Evolutionary conservation across 2,329 filamentous ascomycete genomes (phyloP), one percentile per base, ranked within the genome.

Genomic region (Trichoderma sp.): DNA sequence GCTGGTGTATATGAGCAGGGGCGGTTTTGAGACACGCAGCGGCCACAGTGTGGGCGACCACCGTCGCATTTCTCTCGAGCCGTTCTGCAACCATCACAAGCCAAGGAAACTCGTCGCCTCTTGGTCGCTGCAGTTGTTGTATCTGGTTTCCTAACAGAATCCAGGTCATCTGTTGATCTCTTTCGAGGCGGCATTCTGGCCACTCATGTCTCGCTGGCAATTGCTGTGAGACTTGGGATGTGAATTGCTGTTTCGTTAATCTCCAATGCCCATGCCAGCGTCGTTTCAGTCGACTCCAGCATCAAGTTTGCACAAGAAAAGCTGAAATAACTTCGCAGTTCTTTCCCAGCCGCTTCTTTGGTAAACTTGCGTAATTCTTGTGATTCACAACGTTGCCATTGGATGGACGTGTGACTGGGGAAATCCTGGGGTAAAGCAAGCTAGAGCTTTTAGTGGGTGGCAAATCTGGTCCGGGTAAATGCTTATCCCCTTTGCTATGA

Each of bases 21-120:
- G 13, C 63, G 63, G 8, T 34, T 27, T 19, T 65, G 63, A 48
- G 63, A 57, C 19, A 37, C 52, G 4, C 63, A 65, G 4, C 63
- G 63, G 37, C 63, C 52, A 19, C 63, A 65, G 12, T 56, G 52
- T 12, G 63, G 63, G 27, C 37, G 63, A 2, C 19, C 25, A 13
- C 63, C 63, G 8, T 65, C 63, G 4, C 63, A 65, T 48, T 45
- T 57, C 52, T 65, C 63, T n/a, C 63, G 63, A 17, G 63, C 63
- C 22, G 52, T 65, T 57, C 63, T 65, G 37, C 63, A 65, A 6
- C 50, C 63, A 48, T 65, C 63, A 65, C 63, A 65, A 22, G 63
- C 63, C 37, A 65, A 27, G 19, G 63, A 65, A 3, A 65, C 63
- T 2, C 63, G 63, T 45, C 63, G 63, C 35, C 63, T 27, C 12